Evolutionary conservation across 2,329 filamentous ascomycete genomes (phyloP).

Genomic region (Berkeleyomyces rouxiae): DNA sequence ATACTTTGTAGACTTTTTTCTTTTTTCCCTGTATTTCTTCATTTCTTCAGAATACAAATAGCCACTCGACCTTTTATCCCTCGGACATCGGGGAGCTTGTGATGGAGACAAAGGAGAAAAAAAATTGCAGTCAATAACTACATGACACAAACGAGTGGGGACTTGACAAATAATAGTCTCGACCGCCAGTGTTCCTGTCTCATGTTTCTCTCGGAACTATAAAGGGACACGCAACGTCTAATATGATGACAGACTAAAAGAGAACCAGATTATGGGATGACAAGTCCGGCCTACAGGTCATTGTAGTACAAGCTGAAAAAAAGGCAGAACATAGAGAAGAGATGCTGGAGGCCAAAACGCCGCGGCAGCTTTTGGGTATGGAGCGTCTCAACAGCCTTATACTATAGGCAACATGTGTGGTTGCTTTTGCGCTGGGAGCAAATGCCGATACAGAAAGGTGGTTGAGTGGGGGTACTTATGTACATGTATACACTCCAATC

Average conservation of each 20-base stretch:
- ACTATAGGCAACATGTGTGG: not conserved
- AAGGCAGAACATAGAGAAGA: not conserved
- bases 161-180: too few species aligned
- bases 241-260: not conserved
- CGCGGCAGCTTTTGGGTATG: not conserved
- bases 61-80: too few species aligned
- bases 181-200: too few species aligned
- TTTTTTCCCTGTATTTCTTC: too few species aligned
- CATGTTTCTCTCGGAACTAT: not conserved
- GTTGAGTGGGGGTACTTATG: not conserved
- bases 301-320: slow-evolving; percentile 1
- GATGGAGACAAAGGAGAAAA: too few species aligned
- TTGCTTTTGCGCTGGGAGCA: not conserved
- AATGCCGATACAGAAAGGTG: not conserved
- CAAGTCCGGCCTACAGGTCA: not conserved
- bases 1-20: too few species aligned
- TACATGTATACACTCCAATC: not conserved
- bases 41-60: too few species aligned
- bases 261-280: not conserved
- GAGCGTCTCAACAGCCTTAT: not conserved
- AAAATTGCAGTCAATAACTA: too few species aligned
- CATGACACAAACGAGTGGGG: too few species aligned
- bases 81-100: too few species aligned
- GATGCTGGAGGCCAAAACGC: not conserved
- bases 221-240: not conserved